Evolutionary conservation across 2,329 filamentous ascomycete genomes (phyloP).

Genomic region (Fusarium nematophilum): DNA sequence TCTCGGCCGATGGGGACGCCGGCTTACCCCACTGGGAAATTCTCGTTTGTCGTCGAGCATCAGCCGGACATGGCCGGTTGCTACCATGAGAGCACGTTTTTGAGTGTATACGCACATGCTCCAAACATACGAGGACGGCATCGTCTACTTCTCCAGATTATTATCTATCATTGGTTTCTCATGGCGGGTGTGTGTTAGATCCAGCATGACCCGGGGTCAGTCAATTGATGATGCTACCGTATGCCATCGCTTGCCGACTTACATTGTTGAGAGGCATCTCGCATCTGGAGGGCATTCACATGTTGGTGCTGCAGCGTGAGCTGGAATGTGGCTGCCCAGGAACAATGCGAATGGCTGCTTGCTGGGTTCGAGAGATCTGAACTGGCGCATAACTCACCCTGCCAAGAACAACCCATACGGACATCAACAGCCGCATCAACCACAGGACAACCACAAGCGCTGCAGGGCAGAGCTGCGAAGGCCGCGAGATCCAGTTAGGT

Average conservation of each 20-base stretch:
- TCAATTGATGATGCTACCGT: background rate
- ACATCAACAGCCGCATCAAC: conserved; percentile 7
- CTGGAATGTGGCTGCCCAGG: background rate
- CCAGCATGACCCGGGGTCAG: background rate
- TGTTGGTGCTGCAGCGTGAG: background rate
- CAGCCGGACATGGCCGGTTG: conserved; percentile 8
- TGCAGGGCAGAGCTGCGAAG: background rate
- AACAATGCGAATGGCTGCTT: conserved; percentile 1
- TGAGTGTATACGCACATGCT: conserved; percentile 2
- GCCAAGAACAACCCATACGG: conserved; percentile 1
- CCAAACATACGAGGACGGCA: conserved; percentile 29
- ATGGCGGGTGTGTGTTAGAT: conserved; percentile 3
- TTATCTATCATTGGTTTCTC: background rate
- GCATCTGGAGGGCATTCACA: too few species aligned
- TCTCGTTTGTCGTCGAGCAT: conserved; percentile 1
- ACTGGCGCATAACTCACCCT: background rate
- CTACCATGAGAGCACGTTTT: background rate
- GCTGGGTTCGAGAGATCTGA: background rate
- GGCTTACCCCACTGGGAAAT: conserved; percentile 15
- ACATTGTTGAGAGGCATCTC: background rate
- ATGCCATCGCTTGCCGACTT: background rate
- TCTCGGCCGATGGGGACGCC: conserved; percentile 39
- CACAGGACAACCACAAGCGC: background rate
- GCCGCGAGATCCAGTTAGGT: conserved; percentile 1
- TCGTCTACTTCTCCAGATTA: conserved; percentile 5